Conservation (phyloP, 495 filamentous ascomycete genomes). For the Trypethelium eluteriae region DNA sequence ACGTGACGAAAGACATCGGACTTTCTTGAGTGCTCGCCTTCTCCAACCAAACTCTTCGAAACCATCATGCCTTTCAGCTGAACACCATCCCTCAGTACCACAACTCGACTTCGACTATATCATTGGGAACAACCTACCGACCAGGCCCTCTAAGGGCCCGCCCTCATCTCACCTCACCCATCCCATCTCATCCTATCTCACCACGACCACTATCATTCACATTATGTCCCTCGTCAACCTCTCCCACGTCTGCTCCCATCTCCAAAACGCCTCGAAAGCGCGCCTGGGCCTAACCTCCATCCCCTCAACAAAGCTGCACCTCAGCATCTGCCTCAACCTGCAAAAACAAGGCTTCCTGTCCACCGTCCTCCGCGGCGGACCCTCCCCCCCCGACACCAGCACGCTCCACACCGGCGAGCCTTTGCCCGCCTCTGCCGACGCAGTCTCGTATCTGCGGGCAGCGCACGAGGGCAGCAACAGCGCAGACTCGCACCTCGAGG, state of each 20-base stretch:
- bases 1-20: no score
- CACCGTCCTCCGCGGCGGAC: conserved; percentile 70
- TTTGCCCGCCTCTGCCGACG: background rate
- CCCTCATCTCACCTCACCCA: conserved; percentile 3
- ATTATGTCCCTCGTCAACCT: conserved; percentile 74
- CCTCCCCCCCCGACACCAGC: conserved; percentile 45
- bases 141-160: background rate
- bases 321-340: conserved; percentile 64
- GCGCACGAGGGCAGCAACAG: background rate
- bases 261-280: conserved; percentile 85
- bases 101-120: no score
- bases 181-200: conserved; percentile 27
- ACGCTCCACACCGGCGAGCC: background rate
- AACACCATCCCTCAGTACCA: background rate
- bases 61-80: no score
- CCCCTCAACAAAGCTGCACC: conserved; percentile 72
- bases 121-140: background rate
- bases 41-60: no score
- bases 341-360: conserved; percentile 77
- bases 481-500: conserved; percentile 10
- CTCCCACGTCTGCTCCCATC: conserved; percentile 76
- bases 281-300: conserved; percentile 82
- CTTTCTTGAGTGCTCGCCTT: no score
- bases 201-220: conserved; percentile 29
- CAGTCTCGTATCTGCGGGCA: background rate